Percentiles rank a stretch among this genome's conserved stretches.
phyloP scores from a whole-genome alignment of 768 basidiomycete species.

The Kwoniella mangroviensis region DNA sequence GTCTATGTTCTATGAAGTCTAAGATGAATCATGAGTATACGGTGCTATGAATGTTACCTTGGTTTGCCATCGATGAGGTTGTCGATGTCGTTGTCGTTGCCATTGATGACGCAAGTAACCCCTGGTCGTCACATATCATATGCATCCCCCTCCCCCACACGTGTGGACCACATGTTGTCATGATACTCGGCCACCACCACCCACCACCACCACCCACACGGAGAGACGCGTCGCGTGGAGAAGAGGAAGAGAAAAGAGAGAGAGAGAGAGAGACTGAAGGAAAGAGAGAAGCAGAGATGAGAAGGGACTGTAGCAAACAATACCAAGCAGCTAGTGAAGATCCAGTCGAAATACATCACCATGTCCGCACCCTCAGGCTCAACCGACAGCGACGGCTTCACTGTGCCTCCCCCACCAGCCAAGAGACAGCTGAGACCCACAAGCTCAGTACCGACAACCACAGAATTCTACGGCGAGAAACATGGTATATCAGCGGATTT shows the following conservation, averaged over 20 bases:
- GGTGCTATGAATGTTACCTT: too few relatives aligned
- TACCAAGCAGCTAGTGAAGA: not conserved
- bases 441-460: constrained; percentile 31
- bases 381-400: constrained; percentile 14
- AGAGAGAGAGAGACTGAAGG: not conserved
- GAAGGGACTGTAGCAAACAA: not conserved
- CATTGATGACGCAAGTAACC: too few relatives aligned
- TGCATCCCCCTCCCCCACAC: too few relatives aligned
- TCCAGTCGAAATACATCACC: not conserved
- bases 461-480: constrained; percentile 41
- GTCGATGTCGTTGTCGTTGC: too few relatives aligned
- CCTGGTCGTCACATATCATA: too few relatives aligned
- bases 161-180: not conserved
- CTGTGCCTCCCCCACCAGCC: constrained; percentile 16
- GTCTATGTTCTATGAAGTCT: not conserved
- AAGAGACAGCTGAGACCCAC: constrained; percentile 39
- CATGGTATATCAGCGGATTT: constrained; percentile 42
- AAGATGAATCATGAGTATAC: not conserved
- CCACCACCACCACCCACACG: not conserved
- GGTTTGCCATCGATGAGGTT: too few relatives aligned
- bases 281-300: not conserved
- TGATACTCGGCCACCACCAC: not conserved
- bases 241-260: not conserved
- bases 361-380: constrained; percentile 4
- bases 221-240: not conserved